Conservation (phyloP, 495 filamentous ascomycete genomes). For the Penicillium chermesinum region DNA sequence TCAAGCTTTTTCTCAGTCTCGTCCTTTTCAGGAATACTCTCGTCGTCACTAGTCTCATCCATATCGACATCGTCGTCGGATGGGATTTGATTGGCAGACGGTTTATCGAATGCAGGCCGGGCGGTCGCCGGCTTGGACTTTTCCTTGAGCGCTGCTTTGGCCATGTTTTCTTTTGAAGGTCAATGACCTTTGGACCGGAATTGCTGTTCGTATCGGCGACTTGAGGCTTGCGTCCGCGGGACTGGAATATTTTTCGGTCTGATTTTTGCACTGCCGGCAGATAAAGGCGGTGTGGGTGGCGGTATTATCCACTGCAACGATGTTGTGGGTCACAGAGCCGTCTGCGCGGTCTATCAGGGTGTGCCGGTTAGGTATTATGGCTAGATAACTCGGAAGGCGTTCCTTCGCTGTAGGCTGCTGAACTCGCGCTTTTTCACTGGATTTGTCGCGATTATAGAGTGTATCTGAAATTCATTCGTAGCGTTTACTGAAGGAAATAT, state of each 20-base stretch:
- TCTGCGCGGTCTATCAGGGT: too few relatives aligned
- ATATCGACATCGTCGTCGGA: constrained; percentile 28
- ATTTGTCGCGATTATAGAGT: too few relatives aligned
- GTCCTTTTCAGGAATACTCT: constrained; percentile 59
- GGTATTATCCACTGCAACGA: constrained; percentile 7
- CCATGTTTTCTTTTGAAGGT: constrained; percentile 21
- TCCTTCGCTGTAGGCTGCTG: too few relatives aligned
- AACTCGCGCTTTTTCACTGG: too few relatives aligned
- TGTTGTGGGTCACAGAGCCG: too few relatives aligned
- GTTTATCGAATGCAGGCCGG: constrained; percentile 24
- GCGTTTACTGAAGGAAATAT: too few relatives aligned
- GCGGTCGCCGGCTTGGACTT: constrained; percentile 29
- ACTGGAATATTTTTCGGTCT: constrained; percentile 28
- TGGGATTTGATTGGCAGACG: constrained; percentile 8
- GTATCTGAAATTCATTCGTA: too few relatives aligned
- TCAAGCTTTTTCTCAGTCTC: constrained; percentile 79
- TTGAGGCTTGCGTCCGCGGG: constrained; percentile 18
- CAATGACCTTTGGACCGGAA: constrained; percentile 3
- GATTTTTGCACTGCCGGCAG: constrained; percentile 23
- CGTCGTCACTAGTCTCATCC: constrained; percentile 34
- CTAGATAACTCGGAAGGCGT: too few relatives aligned
- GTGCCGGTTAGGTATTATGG: too few relatives aligned
- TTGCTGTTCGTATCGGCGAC: constrained; percentile 10
- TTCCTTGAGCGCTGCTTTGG: constrained; percentile 26
- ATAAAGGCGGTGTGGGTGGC: constrained; percentile 19